These are phyloP conservation scores for Spinacia oleracea DNA, from an alignment of 179 eudicot species.

Conservation along the genomic window DNA sequence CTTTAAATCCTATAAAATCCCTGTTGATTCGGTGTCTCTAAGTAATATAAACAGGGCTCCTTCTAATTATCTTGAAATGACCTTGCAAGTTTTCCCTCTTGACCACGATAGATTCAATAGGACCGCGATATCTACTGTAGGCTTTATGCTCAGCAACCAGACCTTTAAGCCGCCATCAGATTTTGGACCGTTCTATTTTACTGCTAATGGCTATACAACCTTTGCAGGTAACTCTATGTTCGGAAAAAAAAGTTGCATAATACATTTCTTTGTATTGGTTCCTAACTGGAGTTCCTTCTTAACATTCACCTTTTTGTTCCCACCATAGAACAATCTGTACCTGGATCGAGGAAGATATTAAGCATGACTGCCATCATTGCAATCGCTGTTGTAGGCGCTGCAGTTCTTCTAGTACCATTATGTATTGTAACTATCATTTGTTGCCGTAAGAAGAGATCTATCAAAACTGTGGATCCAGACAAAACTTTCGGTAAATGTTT, in stretches of 20 bases:
- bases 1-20: constrained; percentile 33
- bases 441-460: constrained; percentile 50
- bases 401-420: constrained; percentile 45
- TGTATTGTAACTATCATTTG: constrained; percentile 48
- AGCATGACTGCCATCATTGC: constrained; percentile 43
- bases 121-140: constrained; percentile 49
- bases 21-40: constrained; percentile 76
- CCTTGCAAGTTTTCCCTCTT: constrained; percentile 57
- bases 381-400: constrained; percentile 52
- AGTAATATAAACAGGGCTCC: constrained; percentile 51
- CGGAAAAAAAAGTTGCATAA: not conserved
- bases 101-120: constrained; percentile 52
- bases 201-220: constrained; percentile 32
- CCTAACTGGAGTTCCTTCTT: constrained; percentile 6
- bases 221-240: constrained; percentile 48
- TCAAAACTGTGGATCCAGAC: constrained; percentile 37
- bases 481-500: constrained; percentile 51
- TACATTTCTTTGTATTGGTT: not conserved
- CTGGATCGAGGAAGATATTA: constrained; percentile 24
- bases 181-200: constrained; percentile 66
- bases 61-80: constrained; percentile 47
- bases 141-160: constrained; percentile 61
- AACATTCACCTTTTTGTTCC: not conserved
- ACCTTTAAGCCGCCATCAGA: constrained; percentile 58
- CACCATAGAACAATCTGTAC: constrained; percentile 17